Evolutionary conservation across 768 basidiomycete species (phyloP), one percentile per base, ranked within the genome.

Genomic region (Rhodotorula kratochvilovae): DNA sequence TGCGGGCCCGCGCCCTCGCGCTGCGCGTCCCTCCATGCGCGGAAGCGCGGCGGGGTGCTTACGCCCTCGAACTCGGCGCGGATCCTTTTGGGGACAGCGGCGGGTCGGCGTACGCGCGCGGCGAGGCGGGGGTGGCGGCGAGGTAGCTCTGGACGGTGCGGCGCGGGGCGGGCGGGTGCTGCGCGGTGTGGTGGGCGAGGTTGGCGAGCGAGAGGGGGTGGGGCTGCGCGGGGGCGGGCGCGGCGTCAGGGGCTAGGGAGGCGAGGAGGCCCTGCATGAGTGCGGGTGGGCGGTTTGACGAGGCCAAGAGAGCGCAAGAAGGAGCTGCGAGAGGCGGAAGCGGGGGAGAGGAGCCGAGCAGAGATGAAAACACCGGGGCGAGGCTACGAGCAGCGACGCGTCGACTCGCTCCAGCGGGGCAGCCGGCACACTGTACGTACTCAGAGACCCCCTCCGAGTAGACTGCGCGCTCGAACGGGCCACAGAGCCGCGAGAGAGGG

Each of bases 121-220:
- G 16, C 12, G n/a, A 1, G 21, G 25, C 39, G 6, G 33, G 25
- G 45, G 61, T n/a, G 51, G 43, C 2, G 53, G 42, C 42, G 23
- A 71, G 35, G 61, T 54, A 71, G 50, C 50, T 57, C 35, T 63
- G 39, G 21, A 71, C 66, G 0, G 61, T 63, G 0, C 57, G 45
- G 12, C 66, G 56, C 17, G 70, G 61, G 2, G 48, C 57, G 36
- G 57, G 29, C 10, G 61, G 56, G 19, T 67, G 23, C 25, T 4
- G 11, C 3, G 35, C 19, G 21, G 66, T 67, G 57, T 67, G 66
- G 6, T 19, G 13, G 1, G 48, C 56, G 50, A 71, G 70, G 62
- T 71, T 67, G 46, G 56, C 21, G 27, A 33, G 33, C 19, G 65
- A 66, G 46, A 66, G 64, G 27, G 63, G 31, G 60, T 5, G 21